Percentiles rank a stretch among this genome's conserved stretches.
Conservation (phyloP, 208 protist genomes). For the Crithidia mellificae region DNA sequence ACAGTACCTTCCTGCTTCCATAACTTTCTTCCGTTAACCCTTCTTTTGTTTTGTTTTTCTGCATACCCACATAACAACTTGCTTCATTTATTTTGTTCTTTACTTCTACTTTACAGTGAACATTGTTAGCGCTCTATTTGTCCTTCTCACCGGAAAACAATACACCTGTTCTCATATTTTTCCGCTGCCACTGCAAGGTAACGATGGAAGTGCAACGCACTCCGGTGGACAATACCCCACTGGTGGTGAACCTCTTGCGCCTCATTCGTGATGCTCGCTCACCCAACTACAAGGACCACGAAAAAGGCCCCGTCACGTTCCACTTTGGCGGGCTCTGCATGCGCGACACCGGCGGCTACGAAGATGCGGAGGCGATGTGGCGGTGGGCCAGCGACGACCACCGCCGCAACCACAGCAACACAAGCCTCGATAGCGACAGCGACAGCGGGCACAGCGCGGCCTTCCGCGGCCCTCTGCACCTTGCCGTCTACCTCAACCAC, state of each 20-base stretch:
- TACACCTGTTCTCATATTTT: neutral
- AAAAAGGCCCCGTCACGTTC: slow-evolving; percentile 32
- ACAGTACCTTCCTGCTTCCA: no score
- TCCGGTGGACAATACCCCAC: slow-evolving; percentile 35
- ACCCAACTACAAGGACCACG: slow-evolving; percentile 34
- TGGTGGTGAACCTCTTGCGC: slow-evolving; percentile 51
- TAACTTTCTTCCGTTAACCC: no score
- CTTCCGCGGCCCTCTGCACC: slow-evolving; percentile 41
- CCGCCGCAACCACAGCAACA: neutral
- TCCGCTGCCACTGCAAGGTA: neutral
- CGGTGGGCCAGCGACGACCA: slow-evolving; percentile 8
- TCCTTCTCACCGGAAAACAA: neutral
- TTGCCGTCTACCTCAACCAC: slow-evolving; percentile 41
- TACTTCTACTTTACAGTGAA: no score
- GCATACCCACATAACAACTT: no score
- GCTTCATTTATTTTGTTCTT: no score
- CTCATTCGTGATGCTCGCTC: slow-evolving; percentile 51
- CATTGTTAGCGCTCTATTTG: no score
- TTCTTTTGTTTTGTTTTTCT: no score
- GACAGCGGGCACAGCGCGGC: no score
- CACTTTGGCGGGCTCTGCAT: slow-evolving; percentile 48
- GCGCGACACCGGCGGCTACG: slow-evolving; percentile 41
- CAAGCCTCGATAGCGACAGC: neutral
- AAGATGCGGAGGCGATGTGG: slow-evolving; percentile 44
- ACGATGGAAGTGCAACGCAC: slow-evolving; percentile 31